Evolutionary conservation across 352 stramenopile genomes (phyloP).

Genomic region (Pseudoperonospora humuli): DNA sequence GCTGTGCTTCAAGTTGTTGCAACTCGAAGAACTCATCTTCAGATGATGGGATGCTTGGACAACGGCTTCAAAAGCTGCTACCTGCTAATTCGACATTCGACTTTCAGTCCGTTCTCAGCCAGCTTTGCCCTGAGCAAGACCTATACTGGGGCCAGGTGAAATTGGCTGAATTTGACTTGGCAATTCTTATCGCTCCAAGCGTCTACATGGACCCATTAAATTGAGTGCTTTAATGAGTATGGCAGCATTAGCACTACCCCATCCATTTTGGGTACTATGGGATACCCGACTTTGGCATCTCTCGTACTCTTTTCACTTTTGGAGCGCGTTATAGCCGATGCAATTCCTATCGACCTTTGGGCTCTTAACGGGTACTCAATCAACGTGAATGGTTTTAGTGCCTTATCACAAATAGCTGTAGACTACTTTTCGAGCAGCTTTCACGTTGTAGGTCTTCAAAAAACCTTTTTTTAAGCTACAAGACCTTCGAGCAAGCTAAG

Average conservation of each 20-base stretch:
- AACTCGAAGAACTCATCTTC: no score
- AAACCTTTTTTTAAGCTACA: no score
- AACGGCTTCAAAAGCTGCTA: no score
- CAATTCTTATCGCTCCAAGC: background rate
- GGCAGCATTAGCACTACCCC: background rate
- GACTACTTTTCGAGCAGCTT: background rate
- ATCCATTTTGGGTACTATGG: background rate
- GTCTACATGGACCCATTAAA: background rate
- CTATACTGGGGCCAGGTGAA: background rate
- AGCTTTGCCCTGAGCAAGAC: no score
- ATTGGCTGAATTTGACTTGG: background rate
- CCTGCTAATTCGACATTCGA: no score
- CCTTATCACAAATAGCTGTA: background rate
- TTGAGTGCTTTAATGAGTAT: background rate
- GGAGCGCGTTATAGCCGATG: background rate
- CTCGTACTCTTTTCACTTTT: background rate
- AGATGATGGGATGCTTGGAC: no score
- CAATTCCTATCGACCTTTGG: background rate
- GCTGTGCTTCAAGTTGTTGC: no score
- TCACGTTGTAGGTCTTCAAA: slow-evolving; percentile 2
- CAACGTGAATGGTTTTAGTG: background rate
- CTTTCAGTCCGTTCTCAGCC: no score
- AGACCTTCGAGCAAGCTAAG: slow-evolving; percentile 4
- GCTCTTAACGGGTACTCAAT: background rate
- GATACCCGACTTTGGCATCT: background rate